Percentiles rank a stretch among this genome's conserved stretches.
Evolutionary conservation across 176 grass and related monocot species (phyloP).

Genomic region (Triticum monococcum): DNA sequence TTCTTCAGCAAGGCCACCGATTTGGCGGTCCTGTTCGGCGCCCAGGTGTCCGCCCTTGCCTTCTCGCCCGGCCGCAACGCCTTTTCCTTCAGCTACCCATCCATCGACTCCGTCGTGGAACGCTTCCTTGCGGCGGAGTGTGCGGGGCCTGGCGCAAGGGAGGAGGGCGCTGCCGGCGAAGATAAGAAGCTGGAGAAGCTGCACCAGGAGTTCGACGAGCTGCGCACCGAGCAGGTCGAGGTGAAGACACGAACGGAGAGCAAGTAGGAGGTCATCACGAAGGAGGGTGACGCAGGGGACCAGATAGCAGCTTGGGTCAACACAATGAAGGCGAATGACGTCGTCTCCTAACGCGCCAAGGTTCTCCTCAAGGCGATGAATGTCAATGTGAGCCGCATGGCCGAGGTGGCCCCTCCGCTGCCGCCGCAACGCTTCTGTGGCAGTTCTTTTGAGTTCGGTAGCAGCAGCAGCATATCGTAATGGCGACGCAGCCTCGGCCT

Average conservation of each 20-base stretch:
- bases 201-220: constrained; percentile 11
- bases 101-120: constrained; percentile 17
- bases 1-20: constrained; percentile 7
- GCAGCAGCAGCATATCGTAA: too few relatives aligned
- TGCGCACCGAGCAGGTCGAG: neutral
- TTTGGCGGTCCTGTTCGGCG: constrained; percentile 35
- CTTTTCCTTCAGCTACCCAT: constrained; percentile 48
- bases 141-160: neutral
- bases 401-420: too few relatives aligned
- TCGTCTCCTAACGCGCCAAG: neutral
- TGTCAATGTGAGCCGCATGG: too few relatives aligned
- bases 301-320: too few relatives aligned
- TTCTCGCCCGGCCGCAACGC: constrained; percentile 9
- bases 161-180: too few relatives aligned
- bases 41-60: constrained; percentile 1
- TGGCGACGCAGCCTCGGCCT: too few relatives aligned
- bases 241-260: constrained; percentile 17
- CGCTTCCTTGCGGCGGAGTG: neutral
- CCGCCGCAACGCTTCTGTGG: neutral
- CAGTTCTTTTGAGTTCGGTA: neutral
- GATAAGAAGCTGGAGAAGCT: neutral
- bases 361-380: neutral
- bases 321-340: neutral
- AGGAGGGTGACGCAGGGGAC: neutral
- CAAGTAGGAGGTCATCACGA: neutral